Evolutionary conservation across 345 rosid genomes (phyloP).

Genomic region (Eucalyptus regnans): DNA sequence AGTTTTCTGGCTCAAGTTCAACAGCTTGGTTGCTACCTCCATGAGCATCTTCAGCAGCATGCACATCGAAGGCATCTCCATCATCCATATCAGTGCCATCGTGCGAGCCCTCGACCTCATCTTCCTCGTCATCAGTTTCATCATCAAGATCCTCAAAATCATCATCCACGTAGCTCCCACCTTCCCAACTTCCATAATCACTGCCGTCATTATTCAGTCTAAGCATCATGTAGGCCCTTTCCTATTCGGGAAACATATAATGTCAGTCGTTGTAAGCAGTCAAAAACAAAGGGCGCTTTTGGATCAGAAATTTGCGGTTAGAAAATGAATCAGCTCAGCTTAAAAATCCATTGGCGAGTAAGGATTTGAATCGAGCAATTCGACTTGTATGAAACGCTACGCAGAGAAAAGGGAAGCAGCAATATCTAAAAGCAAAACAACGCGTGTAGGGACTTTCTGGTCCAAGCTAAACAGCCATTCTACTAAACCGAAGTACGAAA

Average conservation of each 20-base stretch:
- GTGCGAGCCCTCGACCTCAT: constrained; percentile 7
- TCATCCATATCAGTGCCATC: constrained; percentile 28
- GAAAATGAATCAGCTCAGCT: background rate
- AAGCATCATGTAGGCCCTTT: constrained; percentile 85
- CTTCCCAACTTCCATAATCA: constrained; percentile 86
- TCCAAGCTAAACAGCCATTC: background rate
- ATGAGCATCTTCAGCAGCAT: constrained; percentile 29
- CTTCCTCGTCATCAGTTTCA: constrained; percentile 10
- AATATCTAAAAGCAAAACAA: background rate
- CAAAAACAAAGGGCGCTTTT: background rate
- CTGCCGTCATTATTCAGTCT: constrained; percentile 54
- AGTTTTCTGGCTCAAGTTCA: constrained; percentile 37
- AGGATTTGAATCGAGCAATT: background rate
- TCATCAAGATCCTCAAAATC: constrained; percentile 50
- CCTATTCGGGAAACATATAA: constrained; percentile 18
- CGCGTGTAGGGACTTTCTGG: background rate
- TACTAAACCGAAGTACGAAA: background rate
- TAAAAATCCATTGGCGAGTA: background rate
- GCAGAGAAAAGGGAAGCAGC: background rate
- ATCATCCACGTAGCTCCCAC: constrained; percentile 54
- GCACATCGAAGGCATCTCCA: constrained; percentile 50
- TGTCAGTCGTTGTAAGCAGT: background rate
- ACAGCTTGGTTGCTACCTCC: constrained; percentile 14
- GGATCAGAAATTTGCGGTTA: background rate
- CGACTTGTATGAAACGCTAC: background rate